Conservation (phyloP, 768 basidiomycete genomes). For the Exsudoporus frostii region DNA sequence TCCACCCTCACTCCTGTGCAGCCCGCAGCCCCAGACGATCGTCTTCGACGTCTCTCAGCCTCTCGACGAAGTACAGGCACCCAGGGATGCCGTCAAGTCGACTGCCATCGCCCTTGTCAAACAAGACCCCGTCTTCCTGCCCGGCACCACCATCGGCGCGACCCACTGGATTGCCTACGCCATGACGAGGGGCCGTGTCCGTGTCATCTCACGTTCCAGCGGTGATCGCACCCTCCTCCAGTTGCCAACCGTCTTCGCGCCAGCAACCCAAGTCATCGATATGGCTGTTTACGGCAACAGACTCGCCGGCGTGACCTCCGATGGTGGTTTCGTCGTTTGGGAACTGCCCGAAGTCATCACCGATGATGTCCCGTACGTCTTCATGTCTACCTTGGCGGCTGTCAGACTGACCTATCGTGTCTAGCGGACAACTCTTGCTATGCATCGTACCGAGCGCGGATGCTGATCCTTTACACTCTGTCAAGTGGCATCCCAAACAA, state of each 20-base stretch:
- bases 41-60: constrained; percentile 72
- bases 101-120: constrained; percentile 87
- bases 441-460: constrained; percentile 63
- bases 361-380: constrained; percentile 79
- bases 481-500: constrained; percentile 88
- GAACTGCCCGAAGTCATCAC: constrained; percentile 79
- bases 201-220: constrained; percentile 84
- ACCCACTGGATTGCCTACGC: constrained; percentile 93
- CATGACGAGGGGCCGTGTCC: constrained; percentile 88
- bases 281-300: constrained; percentile 85
- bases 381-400: background rate
- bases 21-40: constrained; percentile 64
- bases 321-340: constrained; percentile 89
- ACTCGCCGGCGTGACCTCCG: constrained; percentile 81
- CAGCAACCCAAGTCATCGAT: constrained; percentile 65
- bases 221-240: constrained; percentile 86
- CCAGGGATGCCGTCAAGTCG: constrained; percentile 76
- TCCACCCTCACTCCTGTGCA: constrained; percentile 24
- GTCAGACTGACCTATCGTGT: constrained; percentile 10
- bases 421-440: constrained; percentile 62
- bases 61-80: constrained; percentile 72
- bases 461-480: constrained; percentile 65
- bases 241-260: constrained; percentile 59
- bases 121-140: constrained; percentile 80
- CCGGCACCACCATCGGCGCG: constrained; percentile 85